Evolutionary conservation across 2,329 filamentous ascomycete genomes (phyloP), one percentile per base, ranked within the genome.

Genomic region (Gaeumannomyces tritici): DNA sequence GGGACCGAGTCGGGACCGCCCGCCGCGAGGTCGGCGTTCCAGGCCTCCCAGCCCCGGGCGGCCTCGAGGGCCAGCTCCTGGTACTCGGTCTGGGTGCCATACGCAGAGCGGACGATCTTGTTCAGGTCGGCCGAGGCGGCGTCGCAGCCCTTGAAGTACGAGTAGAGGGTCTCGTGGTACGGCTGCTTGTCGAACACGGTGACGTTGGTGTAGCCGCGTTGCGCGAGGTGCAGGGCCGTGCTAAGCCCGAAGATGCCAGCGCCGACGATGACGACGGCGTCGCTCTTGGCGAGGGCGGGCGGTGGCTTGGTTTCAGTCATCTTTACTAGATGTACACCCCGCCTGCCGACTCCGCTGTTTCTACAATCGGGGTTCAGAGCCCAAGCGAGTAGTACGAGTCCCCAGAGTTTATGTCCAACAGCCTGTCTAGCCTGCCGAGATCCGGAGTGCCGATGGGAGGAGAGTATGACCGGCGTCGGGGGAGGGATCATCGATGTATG

Each of bases 181-280:
- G 75, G 70, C 65, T 82, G 77, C 64, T 74, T 74, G 66, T 83
- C 80, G 42, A 83, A 72, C 13, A 83, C 73, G 11, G 74, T 80
- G 29, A 83, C 72, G 63, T 78, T 72, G 7, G 26, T 71, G 67
- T 81, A 83, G 4, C 80, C 80, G 13, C 76, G 68, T 59, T 71
- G 69, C 9, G 73, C 74, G 6, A 80, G 72, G 65, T 78, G 75
- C 31, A 80, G 66, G 1, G 78, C 78, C 9, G 75, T 79, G 62
- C 72, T 73, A 64, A 77, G 70, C 57, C 77, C 65, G 57, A 65
- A 65, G 59, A 56, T 54, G 62, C 64, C 64, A 29, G 73, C 75
- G 21, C 77, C 77, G 15, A 79, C 67, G 47, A 79, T 74, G 55
- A 76, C 64, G 56, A 79, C 76, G 9, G 70, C 66, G 24, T 62